Evolutionary conservation across 192 early-diverging fungal species (phyloP), one percentile per base, ranked within the genome.

Genomic region (Rhizophagus sp.): DNA sequence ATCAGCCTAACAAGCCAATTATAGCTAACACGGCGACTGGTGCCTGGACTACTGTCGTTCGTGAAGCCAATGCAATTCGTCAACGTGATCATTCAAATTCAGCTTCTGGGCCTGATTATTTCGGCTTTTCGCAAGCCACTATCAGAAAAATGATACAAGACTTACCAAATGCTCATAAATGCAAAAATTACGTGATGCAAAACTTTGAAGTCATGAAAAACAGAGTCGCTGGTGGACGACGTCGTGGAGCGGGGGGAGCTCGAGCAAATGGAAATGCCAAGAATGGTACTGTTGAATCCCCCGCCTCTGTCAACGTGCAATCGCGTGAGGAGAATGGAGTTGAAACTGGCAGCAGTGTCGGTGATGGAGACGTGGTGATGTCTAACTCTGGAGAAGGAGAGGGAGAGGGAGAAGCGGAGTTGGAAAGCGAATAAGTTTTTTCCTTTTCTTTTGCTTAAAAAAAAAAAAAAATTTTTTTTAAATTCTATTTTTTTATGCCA

Each of bases 131-230:
- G 17, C 91, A 95, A 66, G 93, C 93, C 4, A 96, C 94, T 13
- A 93, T 98, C 68, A 88, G 89, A 10, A 94, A 92, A 76, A 88
- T 95, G 88, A 93, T 98, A 24, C 96, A 98, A 80, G 95, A 95
- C 75, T 83, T 98, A 33, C 96, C 95, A 0, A 89, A 90, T 30
- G 93, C 91, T 2, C 84, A 88, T 4, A 82, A 86, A 74, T 95
- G 95, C 81, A 85, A 90, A 62, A 86, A 91, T 63, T 98, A 96
- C 81, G 84, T 91, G 17, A 86, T 86, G 85, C 92, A 93, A 65
- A 75, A 85, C 27, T 94, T 92, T 83, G 90, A 91, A 36, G 91
- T 79, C 19, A 79, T 79, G 78, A 79, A 79, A 33, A 62, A 68
- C 8, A 69, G 78, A 62, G 71, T 71, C 71, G 65, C 44, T 25